Conservation (phyloP, 768 basidiomycete genomes). For the Pleurotus salmoneostramineus region DNA sequence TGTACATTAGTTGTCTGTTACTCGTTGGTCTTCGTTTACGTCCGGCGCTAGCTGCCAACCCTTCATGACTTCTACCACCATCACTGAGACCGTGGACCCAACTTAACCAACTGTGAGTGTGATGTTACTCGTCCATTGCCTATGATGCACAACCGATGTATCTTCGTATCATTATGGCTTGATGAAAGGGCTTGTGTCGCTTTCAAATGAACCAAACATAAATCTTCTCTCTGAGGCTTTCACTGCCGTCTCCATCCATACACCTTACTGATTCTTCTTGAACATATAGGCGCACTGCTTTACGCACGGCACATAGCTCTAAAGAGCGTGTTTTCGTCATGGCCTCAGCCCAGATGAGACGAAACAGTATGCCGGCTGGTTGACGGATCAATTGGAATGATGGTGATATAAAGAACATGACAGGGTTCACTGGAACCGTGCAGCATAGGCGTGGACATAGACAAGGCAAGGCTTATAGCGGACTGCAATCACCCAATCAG, state of each 20-base stretch:
- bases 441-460: not conserved
- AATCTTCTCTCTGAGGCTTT: conserved; percentile 5
- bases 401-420: not conserved
- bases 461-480: not conserved
- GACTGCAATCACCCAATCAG: conserved; percentile 4
- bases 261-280: too few species aligned
- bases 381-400: not conserved
- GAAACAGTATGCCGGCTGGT: not conserved
- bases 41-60: too few species aligned
- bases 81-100: too few species aligned
- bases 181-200: conserved; percentile 1
- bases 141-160: conserved; percentile 3
- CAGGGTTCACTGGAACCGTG: not conserved
- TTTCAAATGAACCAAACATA: not conserved
- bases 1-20: too few species aligned
- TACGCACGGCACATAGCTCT: not conserved
- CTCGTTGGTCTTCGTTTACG: too few species aligned
- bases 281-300: too few species aligned
- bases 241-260: too few species aligned
- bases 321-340: not conserved
- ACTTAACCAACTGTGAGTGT: too few species aligned
- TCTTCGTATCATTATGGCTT: not conserved
- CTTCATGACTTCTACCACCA: too few species aligned
- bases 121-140: not conserved
- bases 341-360: not conserved